Evolutionary conservation across 176 grass and related monocot genomes (phyloP), one percentile per base, ranked within the genome.

Genomic region (Melocanna baccifera): DNA sequence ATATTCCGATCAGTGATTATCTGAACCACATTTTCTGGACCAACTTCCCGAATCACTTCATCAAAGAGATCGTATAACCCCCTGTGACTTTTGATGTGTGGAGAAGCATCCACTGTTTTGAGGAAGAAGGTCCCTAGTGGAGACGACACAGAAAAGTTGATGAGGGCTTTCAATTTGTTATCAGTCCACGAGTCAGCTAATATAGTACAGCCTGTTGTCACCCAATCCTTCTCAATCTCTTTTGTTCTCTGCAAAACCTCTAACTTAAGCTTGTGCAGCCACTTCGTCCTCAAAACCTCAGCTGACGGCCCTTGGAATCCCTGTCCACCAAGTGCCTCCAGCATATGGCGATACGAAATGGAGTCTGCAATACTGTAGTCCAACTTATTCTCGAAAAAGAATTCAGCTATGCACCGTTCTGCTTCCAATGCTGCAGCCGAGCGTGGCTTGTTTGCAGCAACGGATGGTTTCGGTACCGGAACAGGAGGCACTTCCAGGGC

Each of bases 321-420:
- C 42, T 85, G 81, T 12, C 96, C 89, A 83, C 91, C 86, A 87
- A 96, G 77, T 62, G 86, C 81, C 39, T 96, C 91, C 26, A 99
- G 32, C 96, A 99, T 99, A 70, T 87, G 82, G 45, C 63, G 83
- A 80, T 90, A 96, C 2, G 96, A 99, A 62, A 68, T 65, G 29
- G 96, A 89, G 18, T 88, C 73, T n/a, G 89, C 91, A 40, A 99
- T 72, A 67, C 43, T 89, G 75, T 94, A 96, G 67, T 96, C 93
- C 86, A 99, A 86, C 73, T 92, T 99, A 81, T 99, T 96, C 74
- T 96, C 91, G 2, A 99, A 98, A 86, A 95, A 96, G 84, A 99
- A 96, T 67, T 99, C 89, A n/a, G 96, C 96, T 67, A 99, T 87
- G 51, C 91, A 96, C 46, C 96, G 91, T 55, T 96, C 89, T 61